phyloP scores from a whole-genome alignment of 352 stramenopile species.

The Phytopythium sindhum region DNA sequence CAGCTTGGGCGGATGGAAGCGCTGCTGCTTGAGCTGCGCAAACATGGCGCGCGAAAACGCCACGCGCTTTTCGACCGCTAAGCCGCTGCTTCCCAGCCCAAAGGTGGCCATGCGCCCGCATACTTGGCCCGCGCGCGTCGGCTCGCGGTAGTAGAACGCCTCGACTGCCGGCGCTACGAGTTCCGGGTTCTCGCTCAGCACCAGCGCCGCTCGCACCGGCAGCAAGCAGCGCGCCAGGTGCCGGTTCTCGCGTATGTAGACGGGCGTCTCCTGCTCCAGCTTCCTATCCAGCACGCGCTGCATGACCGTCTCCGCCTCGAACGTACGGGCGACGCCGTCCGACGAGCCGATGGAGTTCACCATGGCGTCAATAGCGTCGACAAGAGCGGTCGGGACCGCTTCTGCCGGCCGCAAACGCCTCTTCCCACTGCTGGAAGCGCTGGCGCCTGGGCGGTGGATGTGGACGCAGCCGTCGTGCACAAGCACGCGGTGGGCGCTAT shows the following conservation, averaged over 20 bases:
- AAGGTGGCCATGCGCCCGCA: constrained; percentile 63
- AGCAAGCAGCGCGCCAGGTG: constrained; percentile 52
- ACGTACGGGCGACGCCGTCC: background rate
- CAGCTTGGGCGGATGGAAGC: constrained; percentile 58
- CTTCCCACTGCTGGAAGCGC: background rate
- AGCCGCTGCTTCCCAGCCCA: constrained; percentile 9
- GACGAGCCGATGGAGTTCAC: background rate
- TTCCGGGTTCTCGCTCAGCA: constrained; percentile 25
- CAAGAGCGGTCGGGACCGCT: background rate
- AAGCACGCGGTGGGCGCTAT: constrained; percentile 46
- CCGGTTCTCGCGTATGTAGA: constrained; percentile 43
- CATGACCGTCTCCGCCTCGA: constrained; percentile 30
- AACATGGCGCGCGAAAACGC: constrained; percentile 82
- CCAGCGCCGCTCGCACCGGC: constrained; percentile 23
- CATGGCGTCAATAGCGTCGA: background rate
- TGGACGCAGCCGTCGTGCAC: constrained; percentile 31
- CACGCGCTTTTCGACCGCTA: constrained; percentile 30
- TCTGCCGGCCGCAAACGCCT: constrained; percentile 8
- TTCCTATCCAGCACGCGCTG: constrained; percentile 40
- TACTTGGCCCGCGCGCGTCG: constrained; percentile 35
- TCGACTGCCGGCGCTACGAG: constrained; percentile 50
- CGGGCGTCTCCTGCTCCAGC: constrained; percentile 27
- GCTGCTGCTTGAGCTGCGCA: constrained; percentile 77
- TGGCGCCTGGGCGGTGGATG: constrained; percentile 1
- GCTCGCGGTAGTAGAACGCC: constrained; percentile 76